Evolutionary conservation across 108 stramenopile species (phyloP), one percentile per base, ranked within the genome.

Genomic region (Nannochloropsis salina): DNA sequence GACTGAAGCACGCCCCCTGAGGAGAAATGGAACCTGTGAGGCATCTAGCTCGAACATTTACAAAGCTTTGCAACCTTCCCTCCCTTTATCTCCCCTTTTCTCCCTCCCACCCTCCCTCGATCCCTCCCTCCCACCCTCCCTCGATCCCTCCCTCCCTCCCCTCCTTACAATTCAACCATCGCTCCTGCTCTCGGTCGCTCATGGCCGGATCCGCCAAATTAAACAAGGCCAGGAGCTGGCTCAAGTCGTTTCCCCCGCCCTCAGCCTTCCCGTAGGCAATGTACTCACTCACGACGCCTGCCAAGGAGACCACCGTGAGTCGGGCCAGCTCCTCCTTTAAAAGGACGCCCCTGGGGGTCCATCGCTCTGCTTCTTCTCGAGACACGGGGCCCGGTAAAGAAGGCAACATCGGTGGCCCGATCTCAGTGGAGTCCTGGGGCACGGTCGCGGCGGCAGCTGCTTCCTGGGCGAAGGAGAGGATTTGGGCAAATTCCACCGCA

Each of bases 201-300:
- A 74, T 74, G n/a, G 20, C 61, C 61, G 61, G 61, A 74, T 74
- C 61, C 61, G 61, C 61, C 61, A 74, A 74, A 74, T 74, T 74
- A 3, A 74, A 74, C 61, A 74, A 74, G 5, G 61, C 61, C 61
- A 74, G 61, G 20, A 74, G n/a, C 61, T 74, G 61, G 61, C 61
- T 74, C n/a, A 74, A 74, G n/a, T 74, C 61, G 61, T 74, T 74
- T 1, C 61, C 61, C 6, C 61, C 61, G 15, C 61, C 61, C 61
- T 74, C 61, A 15, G 61, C 61, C 61, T 74, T 74, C 4, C 61
- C 61, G n/a, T n/a, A 74, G 61, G 61, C 61, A 74, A 74, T 74
- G n/a, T 74, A 74, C 8, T 74, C 61, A n/a, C 61, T 74, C 61
- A 74, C 61, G 20, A 74, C 61, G 20, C 61, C 61, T n/a, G 61